Evolutionary conservation across 257 asterid genomes (phyloP), one percentile per base, ranked within the genome.

Genomic region (Gentiana straminea): DNA sequence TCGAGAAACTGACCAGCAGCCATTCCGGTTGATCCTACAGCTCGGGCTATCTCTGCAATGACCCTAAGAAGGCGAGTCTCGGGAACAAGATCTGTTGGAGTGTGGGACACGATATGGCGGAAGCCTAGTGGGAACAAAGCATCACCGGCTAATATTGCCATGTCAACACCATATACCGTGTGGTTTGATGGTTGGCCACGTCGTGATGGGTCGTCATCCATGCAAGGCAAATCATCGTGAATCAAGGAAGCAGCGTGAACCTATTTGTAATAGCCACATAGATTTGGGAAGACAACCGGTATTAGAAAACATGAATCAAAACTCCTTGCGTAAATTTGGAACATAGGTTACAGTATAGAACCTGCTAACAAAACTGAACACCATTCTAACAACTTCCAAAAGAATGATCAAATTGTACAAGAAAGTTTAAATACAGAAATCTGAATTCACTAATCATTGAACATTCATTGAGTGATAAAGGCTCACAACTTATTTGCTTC

Each of bases 21-120:
- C 98, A 90, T 90, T 3, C 98, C 96, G 0, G 95, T 86, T 72
- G 98, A 86, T 57, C 98, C 98, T 77, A 90, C 98, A 10, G 98
- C 86, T 60, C 94, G 73, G 8, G 96, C 98, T 11, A 91, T 91
- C 84, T 91, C 98, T 0, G 95, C 80, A 62, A 91, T 69, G 13
- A 87, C 95, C 41, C 64, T 62, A 13, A 91, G 89, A 65, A 87
- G 80, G 44, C 71, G 78, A 44, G 73, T 58, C 67, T 91, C 90
- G 0, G 95, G 93, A 55, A 91, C 95, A 1, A 87, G 94, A 52
- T 79, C 83, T 1, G 64, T 60, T 11, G 98, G 89, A 41, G 96
- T 86, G 72, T 86, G 91, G 54, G 94, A 73, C 47, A 91, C 95
- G 15, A 91, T 84, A 72, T 87, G 98, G 62, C 72, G 94, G 76